Percentiles rank a stretch among this genome's conserved stretches.
phyloP scores from a whole-genome alignment of 768 basidiomycete genomes.

The Kwoniella bestiolae region DNA sequence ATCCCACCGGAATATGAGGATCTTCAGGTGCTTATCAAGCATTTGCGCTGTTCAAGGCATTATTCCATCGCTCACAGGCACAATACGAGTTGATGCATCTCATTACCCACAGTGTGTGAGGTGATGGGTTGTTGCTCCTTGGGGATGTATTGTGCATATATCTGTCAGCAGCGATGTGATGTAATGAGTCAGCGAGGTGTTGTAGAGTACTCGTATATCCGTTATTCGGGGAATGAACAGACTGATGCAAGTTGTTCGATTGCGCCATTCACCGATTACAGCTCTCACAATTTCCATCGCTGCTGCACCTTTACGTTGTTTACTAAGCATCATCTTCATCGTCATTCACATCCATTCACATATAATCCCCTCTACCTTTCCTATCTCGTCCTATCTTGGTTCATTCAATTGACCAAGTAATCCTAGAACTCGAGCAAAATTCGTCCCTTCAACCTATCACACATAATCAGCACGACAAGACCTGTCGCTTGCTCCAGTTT shows the following conservation, averaged over 20 bases:
- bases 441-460: conserved; percentile 9
- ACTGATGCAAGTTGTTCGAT: not conserved
- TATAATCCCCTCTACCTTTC: not conserved
- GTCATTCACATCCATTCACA: not conserved
- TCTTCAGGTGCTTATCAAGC: too few species aligned
- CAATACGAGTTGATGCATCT: too few species aligned
- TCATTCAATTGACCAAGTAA: conserved; percentile 1
- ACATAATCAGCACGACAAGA: conserved; percentile 5
- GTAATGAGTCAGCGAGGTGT: not conserved
- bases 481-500: conserved; percentile 13
- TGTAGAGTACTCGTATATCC: too few species aligned
- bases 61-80: too few species aligned
- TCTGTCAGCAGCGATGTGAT: not conserved
- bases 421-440: not conserved
- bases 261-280: conserved; percentile 9
- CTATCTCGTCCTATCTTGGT: not conserved
- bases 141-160: not conserved
- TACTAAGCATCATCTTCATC: not conserved
- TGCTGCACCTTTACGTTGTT: conserved; percentile 1
- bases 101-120: too few species aligned
- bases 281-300: not conserved
- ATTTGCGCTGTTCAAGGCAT: too few species aligned
- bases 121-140: too few species aligned
- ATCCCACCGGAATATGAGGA: too few species aligned
- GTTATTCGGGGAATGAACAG: not conserved